Base-by-base conservation (phyloP, 1,284 basidiomycete genomes). In the Volvariella surrecta region DNA sequence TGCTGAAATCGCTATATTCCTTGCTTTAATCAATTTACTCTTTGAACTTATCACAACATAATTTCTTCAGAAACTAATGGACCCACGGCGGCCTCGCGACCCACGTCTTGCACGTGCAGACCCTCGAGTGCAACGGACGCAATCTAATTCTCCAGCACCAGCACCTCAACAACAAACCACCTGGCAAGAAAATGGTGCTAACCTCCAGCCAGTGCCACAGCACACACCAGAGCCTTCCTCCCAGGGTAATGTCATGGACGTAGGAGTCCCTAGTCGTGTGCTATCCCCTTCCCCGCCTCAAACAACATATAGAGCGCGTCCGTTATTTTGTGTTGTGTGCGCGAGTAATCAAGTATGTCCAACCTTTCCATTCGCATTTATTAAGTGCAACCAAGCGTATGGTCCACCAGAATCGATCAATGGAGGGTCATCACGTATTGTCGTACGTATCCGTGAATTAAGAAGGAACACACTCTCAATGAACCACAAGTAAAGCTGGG, bases 351-450 rank as follows among this genome's bases (percentile, higher is more conserved):
- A 97, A 67, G 92, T 89, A 60, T 54, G 74, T 64, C 10, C n/a
- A n/a, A n/a, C n/a, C 43, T 30, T 24, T 41, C 45, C 46, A 44
- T 39, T 16, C 6, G 6, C 24, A 28, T 6, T 28, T 4, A 16
- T 35, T 37, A n/a, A 31, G 37, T 42, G 40, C 37, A 37, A 46
- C 41, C 46, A 32, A 45, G 50, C 55, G 44, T 58, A 45, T 43
- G 35, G 28, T 24, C 6, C 48, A 41, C 3, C 37, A 99, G 89
- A 99, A 99, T 61, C 85, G 96, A 28, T 98, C 94, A 1, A 99
- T 99, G 96, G 95, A 98, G 62, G 96, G 92, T 0, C 96, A 99
- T 60, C 79, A 84, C 55, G 90, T 96, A 8, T 66, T 99, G 35
- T 68, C 84, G 87, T 94, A 54, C 66, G 89, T 75, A 20, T 30